Evolutionary conservation across 768 basidiomycete species (phyloP), one percentile per base, ranked within the genome.

Genomic region (Aureoboletus auriporus): DNA sequence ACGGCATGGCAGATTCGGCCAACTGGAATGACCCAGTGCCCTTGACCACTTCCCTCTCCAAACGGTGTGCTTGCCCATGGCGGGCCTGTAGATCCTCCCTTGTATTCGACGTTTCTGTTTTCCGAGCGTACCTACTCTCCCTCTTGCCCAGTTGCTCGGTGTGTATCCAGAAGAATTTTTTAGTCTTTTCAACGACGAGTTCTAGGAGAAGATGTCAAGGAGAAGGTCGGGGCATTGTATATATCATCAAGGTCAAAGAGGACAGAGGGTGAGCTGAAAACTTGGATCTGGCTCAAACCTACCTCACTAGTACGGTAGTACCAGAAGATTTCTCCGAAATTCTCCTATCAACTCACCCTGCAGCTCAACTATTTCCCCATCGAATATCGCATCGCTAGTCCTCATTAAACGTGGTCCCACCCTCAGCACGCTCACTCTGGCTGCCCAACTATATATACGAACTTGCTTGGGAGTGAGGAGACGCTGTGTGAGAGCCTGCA

Each of bases 401-500:
- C 77, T 99, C 65, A 97, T 99, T 74, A 98, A 98, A 69, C 89
- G 93, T 45, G 80, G 82, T 16, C 81, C 86, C 1, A 83, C 81
- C 4, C 77, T 99, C 37, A 93, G 96, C 69, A 77, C 89, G 5
- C 64, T 81, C n/a, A 72, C 76, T 7, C 86, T 98, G 5, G 82
- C 91, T 2, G 71, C 78, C 2, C 95, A 99, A 64, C 75, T 97
- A 9, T 92, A 96, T 56, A 84, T 98, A 49, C 74, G 39, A 97
- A 94, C 59, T 77, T 98, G 13, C 97, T 90, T 57, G 89, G 86
- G 20, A 85, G 86, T 12, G 88, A 89, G 39, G 85, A 89, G 52
- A 90, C 89, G 1, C 93, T 95, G 0, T 99, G 97, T 62, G 95
- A 98, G 68, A 89, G 91, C 61, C 69, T 99, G 27, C 95, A 97